A percentile compares a stretch with the other conserved stretches of the same genome.
Evolutionary conservation across 768 basidiomycete genomes (phyloP).

Genomic region (Phanerodontia chrysosporium): DNA sequence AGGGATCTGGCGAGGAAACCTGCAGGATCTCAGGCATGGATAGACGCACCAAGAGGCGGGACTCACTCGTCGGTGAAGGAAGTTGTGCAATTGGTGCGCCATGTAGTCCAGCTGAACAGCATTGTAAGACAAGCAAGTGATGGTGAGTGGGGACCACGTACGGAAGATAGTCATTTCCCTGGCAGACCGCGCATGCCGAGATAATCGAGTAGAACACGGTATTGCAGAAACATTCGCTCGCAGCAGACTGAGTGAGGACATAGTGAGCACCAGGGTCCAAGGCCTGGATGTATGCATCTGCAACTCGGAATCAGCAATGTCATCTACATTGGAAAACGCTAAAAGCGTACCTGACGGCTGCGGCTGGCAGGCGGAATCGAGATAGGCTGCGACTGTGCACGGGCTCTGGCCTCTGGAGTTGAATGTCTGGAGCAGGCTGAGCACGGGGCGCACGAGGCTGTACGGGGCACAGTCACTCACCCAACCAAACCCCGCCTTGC

Average conservation of each 20-base stretch:
- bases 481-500: not conserved
- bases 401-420: slow-evolving; percentile 10
- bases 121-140: not conserved
- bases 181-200: slow-evolving; percentile 56
- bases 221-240: slow-evolving; percentile 47
- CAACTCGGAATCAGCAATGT: not conserved
- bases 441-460: not conserved
- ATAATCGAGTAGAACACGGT: slow-evolving; percentile 53
- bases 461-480: not conserved
- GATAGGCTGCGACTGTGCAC: slow-evolving; percentile 13
- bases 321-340: not conserved
- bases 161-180: slow-evolving; percentile 37
- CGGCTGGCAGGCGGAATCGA: slow-evolving; percentile 6
- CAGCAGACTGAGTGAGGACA: slow-evolving; percentile 32
- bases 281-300: slow-evolving; percentile 6
- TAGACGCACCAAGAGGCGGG: not conserved
- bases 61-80: slow-evolving; percentile 21
- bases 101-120: slow-evolving; percentile 42
- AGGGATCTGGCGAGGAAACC: slow-evolving; percentile 47
- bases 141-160: slow-evolving; percentile 16
- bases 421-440: not conserved
- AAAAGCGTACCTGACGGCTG: not conserved
- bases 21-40: slow-evolving; percentile 13
- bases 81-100: slow-evolving; percentile 43
- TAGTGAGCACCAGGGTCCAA: slow-evolving; percentile 32